These are phyloP conservation scores for Arthrobotrys sinensis DNA, from an alignment of 2,329 filamentous ascomycete genomes.

Conservation along the genomic window DNA sequence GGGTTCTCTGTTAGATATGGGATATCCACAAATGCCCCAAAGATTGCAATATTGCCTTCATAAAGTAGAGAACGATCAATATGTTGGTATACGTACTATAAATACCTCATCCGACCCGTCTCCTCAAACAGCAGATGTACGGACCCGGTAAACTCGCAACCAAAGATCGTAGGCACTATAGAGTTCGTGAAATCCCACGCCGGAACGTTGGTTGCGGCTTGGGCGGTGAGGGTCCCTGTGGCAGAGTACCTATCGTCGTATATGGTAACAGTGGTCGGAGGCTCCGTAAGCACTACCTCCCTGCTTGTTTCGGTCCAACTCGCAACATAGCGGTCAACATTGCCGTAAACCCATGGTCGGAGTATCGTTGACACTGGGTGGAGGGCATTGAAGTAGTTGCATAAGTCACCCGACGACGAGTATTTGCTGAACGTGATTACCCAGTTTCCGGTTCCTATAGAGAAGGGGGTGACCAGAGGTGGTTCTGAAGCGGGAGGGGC, in stretches of 20 bases:
- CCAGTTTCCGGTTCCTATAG: conserved; percentile 2
- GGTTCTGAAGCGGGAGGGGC: not conserved
- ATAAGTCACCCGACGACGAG: conserved; percentile 2
- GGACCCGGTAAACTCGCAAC: conserved; percentile 2
- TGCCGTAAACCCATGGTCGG: not conserved
- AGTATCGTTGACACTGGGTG: conserved; percentile 1
- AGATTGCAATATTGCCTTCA: too few species aligned
- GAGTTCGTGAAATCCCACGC: conserved; percentile 5
- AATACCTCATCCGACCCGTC: conserved; percentile 12
- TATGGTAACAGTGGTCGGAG: conserved; percentile 7
- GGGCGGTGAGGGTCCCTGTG: not conserved
- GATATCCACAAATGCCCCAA: not conserved
- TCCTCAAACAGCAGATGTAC: conserved; percentile 11
- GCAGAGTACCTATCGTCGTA: not conserved
- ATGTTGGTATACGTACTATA: conserved; percentile 10
- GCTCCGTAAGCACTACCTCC: not conserved
- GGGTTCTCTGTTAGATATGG: not conserved
- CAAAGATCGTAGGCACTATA: not conserved
- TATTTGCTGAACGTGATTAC: conserved; percentile 17
- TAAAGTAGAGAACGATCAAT: not conserved
- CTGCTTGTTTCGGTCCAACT: conserved; percentile 1
- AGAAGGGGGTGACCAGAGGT: not conserved
- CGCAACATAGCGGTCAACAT: not conserved
- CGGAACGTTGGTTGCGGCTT: conserved; percentile 5
- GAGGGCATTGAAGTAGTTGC: not conserved